Evolutionary conservation across 1,284 basidiomycete genomes (phyloP).

Genomic region (Polyporus tsugae): DNA sequence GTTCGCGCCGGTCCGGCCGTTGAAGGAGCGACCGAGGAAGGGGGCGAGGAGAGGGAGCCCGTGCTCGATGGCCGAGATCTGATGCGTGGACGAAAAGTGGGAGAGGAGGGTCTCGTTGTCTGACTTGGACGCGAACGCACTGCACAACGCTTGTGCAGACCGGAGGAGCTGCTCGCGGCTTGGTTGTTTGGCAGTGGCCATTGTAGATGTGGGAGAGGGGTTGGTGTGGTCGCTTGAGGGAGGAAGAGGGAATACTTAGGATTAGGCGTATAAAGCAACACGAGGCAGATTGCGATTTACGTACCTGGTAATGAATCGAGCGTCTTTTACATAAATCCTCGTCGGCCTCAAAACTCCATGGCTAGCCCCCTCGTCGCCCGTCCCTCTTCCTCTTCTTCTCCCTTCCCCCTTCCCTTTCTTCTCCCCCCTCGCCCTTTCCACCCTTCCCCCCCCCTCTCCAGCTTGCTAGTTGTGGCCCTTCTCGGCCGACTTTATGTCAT

Average conservation of each 20-base stretch:
- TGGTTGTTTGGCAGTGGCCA: not conserved
- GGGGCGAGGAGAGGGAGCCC: slow-evolving; percentile 64
- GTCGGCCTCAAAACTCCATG: not conserved
- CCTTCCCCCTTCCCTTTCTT: slow-evolving; percentile 12
- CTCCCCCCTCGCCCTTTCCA: slow-evolving; percentile 5
- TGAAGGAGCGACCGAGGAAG: slow-evolving; percentile 63
- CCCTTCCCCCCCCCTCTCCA: not conserved
- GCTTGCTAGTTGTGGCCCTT: not conserved
- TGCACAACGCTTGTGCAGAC: slow-evolving; percentile 59
- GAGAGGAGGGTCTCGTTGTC: slow-evolving; percentile 52
- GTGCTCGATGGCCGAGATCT: slow-evolving; percentile 59
- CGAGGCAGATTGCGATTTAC: slow-evolving; percentile 30
- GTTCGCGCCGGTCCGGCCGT: slow-evolving; percentile 46
- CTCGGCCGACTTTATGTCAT: slow-evolving; percentile 24
- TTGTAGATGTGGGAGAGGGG: not conserved
- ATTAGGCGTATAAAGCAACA: not conserved
- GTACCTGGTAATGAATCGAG: slow-evolving; percentile 29
- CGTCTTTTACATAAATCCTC: slow-evolving; percentile 14
- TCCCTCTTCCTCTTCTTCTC: slow-evolving; percentile 19
- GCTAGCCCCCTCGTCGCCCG: slow-evolving; percentile 9
- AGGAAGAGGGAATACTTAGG: not conserved
- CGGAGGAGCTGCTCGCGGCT: slow-evolving; percentile 46
- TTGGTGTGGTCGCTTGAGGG: not conserved
- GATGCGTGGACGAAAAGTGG: slow-evolving; percentile 58
- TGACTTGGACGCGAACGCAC: slow-evolving; percentile 57